These are phyloP conservation scores for Hyaloscypha variabilis DNA, from an alignment of 495 filamentous ascomycete species.

Conservation along the genomic window DNA sequence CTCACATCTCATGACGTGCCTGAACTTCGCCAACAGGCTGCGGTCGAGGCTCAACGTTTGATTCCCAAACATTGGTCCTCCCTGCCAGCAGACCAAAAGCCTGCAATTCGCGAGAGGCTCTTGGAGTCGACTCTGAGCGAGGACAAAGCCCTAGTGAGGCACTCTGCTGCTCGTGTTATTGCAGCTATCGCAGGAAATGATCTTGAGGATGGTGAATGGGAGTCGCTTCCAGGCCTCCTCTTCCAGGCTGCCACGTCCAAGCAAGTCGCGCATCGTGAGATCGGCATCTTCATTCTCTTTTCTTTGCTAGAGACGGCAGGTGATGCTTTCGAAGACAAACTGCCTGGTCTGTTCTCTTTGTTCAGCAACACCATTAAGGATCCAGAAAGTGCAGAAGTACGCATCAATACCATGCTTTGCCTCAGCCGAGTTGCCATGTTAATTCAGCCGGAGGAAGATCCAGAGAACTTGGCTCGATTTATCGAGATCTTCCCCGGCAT, in stretches of 20 bases:
- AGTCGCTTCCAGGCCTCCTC: slow-evolving; percentile 74
- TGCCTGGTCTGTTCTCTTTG: slow-evolving; percentile 75
- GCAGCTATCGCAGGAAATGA: slow-evolving; percentile 85
- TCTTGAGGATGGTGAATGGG: slow-evolving; percentile 85
- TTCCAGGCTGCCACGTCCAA: slow-evolving; percentile 70
- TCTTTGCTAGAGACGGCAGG: slow-evolving; percentile 86
- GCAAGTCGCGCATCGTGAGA: slow-evolving; percentile 79
- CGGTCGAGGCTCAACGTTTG: slow-evolving; percentile 81
- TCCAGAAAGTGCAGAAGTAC: slow-evolving; percentile 86
- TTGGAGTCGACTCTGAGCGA: slow-evolving; percentile 82
- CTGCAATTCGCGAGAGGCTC: slow-evolving; percentile 75
- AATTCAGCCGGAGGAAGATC: slow-evolving; percentile 82
- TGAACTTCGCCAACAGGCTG: slow-evolving; percentile 82
- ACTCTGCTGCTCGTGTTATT: slow-evolving; percentile 86
- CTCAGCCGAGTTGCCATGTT: slow-evolving; percentile 86
- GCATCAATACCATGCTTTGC: slow-evolving; percentile 93
- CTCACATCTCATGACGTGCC: slow-evolving; percentile 71
- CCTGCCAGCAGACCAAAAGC: slow-evolving; percentile 67
- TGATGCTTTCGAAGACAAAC: slow-evolving; percentile 74
- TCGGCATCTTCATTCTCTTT: slow-evolving; percentile 90
- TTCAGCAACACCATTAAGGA: slow-evolving; percentile 89
- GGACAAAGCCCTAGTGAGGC: slow-evolving; percentile 70
- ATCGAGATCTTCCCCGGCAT: slow-evolving; percentile 81
- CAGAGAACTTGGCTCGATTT: slow-evolving; percentile 68
- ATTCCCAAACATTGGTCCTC: slow-evolving; percentile 83